A percentile compares a stretch with the other conserved stretches of the same genome.
Evolutionary conservation across 73 alveolate genomes (phyloP).

Genomic region (Effrenium voratum): DNA sequence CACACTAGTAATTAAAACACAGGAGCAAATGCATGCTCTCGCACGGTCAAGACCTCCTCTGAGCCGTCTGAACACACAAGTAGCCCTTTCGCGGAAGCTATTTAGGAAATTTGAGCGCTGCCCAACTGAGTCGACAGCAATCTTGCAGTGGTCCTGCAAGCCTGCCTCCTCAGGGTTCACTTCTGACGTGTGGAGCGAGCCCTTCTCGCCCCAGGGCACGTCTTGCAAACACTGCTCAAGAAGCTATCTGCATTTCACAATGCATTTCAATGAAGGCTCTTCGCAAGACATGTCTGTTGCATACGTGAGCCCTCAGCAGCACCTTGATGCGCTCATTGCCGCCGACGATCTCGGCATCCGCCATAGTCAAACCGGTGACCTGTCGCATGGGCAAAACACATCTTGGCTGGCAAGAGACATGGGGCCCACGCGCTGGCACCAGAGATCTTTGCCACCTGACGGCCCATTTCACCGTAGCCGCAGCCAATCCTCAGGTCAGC

Average conservation of each 20-base stretch:
- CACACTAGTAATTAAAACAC: background rate
- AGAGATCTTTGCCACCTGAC: slow-evolving; percentile 90
- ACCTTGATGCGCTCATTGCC: slow-evolving; percentile 87
- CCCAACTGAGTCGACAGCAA: slow-evolving; percentile 8
- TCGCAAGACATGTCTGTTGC: no score
- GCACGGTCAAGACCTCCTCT: background rate
- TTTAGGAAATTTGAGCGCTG: no score
- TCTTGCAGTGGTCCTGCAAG: slow-evolving; percentile 62
- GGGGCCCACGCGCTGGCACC: slow-evolving; percentile 43
- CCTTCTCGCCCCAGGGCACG: no score
- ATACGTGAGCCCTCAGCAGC: no score
- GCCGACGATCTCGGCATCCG: slow-evolving; percentile 80
- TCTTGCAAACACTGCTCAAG: no score
- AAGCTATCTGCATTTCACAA: no score
- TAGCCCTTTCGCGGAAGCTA: no score
- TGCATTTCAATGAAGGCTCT: no score
- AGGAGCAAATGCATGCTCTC: background rate
- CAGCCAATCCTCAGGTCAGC: slow-evolving; percentile 92
- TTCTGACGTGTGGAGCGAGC: no score
- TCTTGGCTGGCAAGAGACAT: background rate
- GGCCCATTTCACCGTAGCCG: slow-evolving; percentile 94
- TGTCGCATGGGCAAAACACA: background rate
- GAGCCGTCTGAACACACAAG: background rate
- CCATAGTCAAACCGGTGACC: slow-evolving; percentile 85
- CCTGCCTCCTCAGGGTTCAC: slow-evolving; percentile 63